Base-by-base conservation (phyloP, 1,139 yeast species). In the Geotrichum australiense region DNA sequence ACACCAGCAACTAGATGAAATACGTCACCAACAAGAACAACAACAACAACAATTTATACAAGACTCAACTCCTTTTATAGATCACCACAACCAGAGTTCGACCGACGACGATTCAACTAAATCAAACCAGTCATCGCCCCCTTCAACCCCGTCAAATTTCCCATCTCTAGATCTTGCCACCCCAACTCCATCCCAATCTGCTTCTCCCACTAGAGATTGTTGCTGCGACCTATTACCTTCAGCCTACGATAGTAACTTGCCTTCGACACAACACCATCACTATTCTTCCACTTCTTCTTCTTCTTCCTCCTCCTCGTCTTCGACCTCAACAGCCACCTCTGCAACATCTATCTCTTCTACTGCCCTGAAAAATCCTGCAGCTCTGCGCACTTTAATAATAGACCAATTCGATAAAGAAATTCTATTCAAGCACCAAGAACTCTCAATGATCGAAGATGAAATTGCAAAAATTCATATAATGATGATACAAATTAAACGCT, bases 361-460 rank as follows among this genome's bases (percentile, higher is more conserved):
- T n/a, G n/a, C n/a, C n/a, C n/a, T n/a, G n/a, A n/a, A n/a, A n/a
- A n/a, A n/a, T n/a, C n/a, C n/a, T n/a, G n/a, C n/a, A n/a, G n/a
- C n/a, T n/a, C n/a, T n/a, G n/a, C 31, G 18, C 2, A 12, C 31
- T 1, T 19, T 28, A 66, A 46, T 60, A 6, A 48, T 49, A 32
- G 68, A 68, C 45, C 79, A 77, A 57, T 68, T 83, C 24, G 85
- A 82, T 57, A 60, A 81, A 43, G 93, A 83, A 57, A 78, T 82
- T 12, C 61, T 83, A 37, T 65, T 82, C 48, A 81, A 80, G 50
- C 87, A 81, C 58, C 72, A 78, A 45, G 89, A 83, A 57, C 64
- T 78, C 39, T 65, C 69, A 20, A 59, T 71, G 34, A 70, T 81
- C 4, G 76, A 78, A 47, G 73, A 71, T 46, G 89, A 82, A 54